Base-by-base conservation (phyloP, 192 early-diverging fungal species). In the Funneliformis geosporum region DNA sequence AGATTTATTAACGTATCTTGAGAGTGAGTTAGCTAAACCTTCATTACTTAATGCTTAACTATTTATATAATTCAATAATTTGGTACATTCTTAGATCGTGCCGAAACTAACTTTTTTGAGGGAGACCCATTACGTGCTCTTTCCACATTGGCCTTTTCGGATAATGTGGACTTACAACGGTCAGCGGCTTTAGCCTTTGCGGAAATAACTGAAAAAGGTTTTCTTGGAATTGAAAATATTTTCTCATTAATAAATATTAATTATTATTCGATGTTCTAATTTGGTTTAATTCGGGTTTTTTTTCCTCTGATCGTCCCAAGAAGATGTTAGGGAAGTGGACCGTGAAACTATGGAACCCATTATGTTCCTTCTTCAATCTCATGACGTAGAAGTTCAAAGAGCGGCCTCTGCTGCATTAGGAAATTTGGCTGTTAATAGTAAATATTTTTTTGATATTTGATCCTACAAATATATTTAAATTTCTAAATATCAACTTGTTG, bases 121-220 rank as follows among this genome's bases (percentile, higher is more conserved):
- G 93, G 94, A 5, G 92, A 93, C 68, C 92, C 93, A 59, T 87
- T 96, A 16, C 87, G 89, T 73, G 92, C 95, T 8, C 85, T 96
- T 25, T 93, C 94, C 18, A 94, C 92, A n/a, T 82, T 96, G 39
- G 93, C 92, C 14, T 95, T 92, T 83, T 95, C 94, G 43, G 92
- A 93, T 79, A 92, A 94, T 81, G 90, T 95, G 40, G 94, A 94
- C 75, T 80, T 96, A 71, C 94, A 96, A 82, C 87, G 95, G 40
- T 95, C 94, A 8, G 95, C 94, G 0, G 94, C 95, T 25, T 86
- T 95, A 79, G 94, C 94, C 3, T 96, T 96, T 85, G 94, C 92
- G 66, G 95, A 96, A 82, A 93, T 96, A 44, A 95, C 95, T 28
- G 95, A 96, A 83, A 92, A 92, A 85, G 90, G 90, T 92, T 81